Conservation (phyloP, 2,329 filamentous ascomycete genomes). For the Aphanocladium album region DNA sequence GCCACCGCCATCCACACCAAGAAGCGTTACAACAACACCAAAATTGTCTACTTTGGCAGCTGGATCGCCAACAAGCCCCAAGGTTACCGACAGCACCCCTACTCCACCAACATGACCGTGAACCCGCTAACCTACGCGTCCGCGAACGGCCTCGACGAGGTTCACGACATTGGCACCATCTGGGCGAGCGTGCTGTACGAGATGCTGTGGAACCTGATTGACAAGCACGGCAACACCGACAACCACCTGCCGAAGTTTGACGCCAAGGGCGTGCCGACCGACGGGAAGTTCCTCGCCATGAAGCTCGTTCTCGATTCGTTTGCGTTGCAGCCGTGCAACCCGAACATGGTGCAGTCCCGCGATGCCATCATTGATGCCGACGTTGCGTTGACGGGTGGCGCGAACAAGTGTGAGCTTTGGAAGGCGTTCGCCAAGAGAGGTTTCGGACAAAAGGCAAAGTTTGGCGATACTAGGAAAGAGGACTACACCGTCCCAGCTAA, state of each 20-base stretch:
- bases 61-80: conserved; percentile 41
- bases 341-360: conserved; percentile 47
- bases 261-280: conserved; percentile 41
- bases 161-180: conserved; percentile 46
- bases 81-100: conserved; percentile 46
- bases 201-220: conserved; percentile 53
- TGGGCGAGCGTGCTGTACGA: conserved; percentile 53
- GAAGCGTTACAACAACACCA: conserved; percentile 38
- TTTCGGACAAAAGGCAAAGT: conserved; percentile 37
- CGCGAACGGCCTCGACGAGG: conserved; percentile 30
- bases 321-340: conserved; percentile 52
- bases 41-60: conserved; percentile 43
- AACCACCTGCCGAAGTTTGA: conserved; percentile 29
- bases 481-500: conserved; percentile 24
- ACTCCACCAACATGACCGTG: conserved; percentile 43
- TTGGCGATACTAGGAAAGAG: conserved; percentile 25
- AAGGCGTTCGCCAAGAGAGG: conserved; percentile 52
- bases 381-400: conserved; percentile 43
- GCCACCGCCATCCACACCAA: conserved; percentile 46
- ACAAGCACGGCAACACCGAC: conserved; percentile 48
- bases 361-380: conserved; percentile 54
- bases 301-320: conserved; percentile 49
- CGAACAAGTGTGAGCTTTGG: conserved; percentile 49
- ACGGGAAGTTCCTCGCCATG: conserved; percentile 47
- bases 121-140: conserved; percentile 48